These are phyloP conservation scores for Colletotrichum chrysophilum DNA, from an alignment of 2,329 filamentous ascomycete species.

Conservation along the genomic window DNA sequence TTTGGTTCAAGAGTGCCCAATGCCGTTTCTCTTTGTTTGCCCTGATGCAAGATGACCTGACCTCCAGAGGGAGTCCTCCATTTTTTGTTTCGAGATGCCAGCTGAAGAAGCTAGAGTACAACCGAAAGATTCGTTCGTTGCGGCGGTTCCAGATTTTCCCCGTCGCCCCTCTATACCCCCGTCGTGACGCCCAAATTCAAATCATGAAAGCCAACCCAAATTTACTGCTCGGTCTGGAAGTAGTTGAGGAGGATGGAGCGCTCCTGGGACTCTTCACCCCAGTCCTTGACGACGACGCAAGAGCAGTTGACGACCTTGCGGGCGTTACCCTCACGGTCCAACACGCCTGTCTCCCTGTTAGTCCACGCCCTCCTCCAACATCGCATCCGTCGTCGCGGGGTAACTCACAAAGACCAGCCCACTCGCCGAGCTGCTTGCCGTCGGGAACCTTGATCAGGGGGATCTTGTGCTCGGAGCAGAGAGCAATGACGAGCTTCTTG, in stretches of 20 bases:
- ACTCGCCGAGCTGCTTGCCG: conserved; percentile 99
- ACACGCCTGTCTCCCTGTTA: conserved; percentile 71
- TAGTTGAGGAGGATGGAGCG: conserved; percentile 99
- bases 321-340: conserved; percentile 99
- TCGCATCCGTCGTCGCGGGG: not conserved
- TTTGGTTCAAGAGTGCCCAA: conserved; percentile 20
- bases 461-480: conserved; percentile 99
- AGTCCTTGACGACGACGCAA: conserved; percentile 99
- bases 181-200: conserved; percentile 33
- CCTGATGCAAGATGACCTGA: conserved; percentile 38
- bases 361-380: conserved; percentile 1
- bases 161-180: conserved; percentile 20
- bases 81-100: conserved; percentile 42
- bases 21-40: conserved; percentile 25
- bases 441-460: conserved; percentile 99
- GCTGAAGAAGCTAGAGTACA: conserved; percentile 53
- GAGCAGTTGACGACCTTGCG: conserved; percentile 99
- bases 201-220: conserved; percentile 27
- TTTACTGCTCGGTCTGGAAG: conserved; percentile 91
- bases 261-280: conserved; percentile 99
- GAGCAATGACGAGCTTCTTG: conserved; percentile 99
- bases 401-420: conserved; percentile 97
- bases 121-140: conserved; percentile 35
- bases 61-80: conserved; percentile 40
- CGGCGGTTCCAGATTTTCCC: conserved; percentile 14